Conservation (phyloP, 2,329 filamentous ascomycete genomes). For the Calonectria pauciramosa region DNA sequence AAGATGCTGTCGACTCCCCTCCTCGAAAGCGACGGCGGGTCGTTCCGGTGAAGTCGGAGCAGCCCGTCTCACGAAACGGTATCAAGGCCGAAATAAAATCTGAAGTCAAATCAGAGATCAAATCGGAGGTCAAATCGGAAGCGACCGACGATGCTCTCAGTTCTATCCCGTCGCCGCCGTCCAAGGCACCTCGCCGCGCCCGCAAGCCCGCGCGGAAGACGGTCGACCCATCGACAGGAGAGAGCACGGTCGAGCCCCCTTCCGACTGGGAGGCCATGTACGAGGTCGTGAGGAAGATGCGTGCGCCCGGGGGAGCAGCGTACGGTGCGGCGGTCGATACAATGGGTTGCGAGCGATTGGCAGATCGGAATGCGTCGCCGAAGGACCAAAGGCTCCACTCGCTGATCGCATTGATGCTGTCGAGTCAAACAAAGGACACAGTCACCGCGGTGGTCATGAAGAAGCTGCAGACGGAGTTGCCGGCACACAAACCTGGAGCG, state of each 20-base stretch:
- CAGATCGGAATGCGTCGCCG: constrained; percentile 63
- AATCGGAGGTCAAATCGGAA: constrained; percentile 62
- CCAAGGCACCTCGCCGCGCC: constrained; percentile 47
- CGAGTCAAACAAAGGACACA: constrained; percentile 93
- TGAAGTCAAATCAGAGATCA: constrained; percentile 51
- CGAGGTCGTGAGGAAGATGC: constrained; percentile 82
- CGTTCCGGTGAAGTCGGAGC: constrained; percentile 28
- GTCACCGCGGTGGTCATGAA: constrained; percentile 88
- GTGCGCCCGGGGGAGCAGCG: constrained; percentile 65
- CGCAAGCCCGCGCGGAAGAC: constrained; percentile 64
- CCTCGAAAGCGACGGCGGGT: constrained; percentile 50
- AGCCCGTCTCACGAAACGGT: constrained; percentile 31
- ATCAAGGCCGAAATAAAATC: constrained; percentile 56
- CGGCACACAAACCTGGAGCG: constrained; percentile 60
- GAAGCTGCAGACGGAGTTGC: constrained; percentile 81
- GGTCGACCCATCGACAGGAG: constrained; percentile 56
- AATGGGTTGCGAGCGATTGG: constrained; percentile 92
- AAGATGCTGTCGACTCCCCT: constrained; percentile 63
- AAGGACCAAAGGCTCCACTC: constrained; percentile 84
- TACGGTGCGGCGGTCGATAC: constrained; percentile 92
- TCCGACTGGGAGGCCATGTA: constrained; percentile 90
- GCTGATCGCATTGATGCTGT: constrained; percentile 89
- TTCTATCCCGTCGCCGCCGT: constrained; percentile 42
- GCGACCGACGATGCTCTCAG: constrained; percentile 44
- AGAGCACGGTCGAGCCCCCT: constrained; percentile 68